A percentile compares a stretch with the other conserved stretches of the same genome.
Evolutionary conservation across 2,329 filamentous ascomycete species (phyloP).

Genomic region (Polychaeton citri): DNA sequence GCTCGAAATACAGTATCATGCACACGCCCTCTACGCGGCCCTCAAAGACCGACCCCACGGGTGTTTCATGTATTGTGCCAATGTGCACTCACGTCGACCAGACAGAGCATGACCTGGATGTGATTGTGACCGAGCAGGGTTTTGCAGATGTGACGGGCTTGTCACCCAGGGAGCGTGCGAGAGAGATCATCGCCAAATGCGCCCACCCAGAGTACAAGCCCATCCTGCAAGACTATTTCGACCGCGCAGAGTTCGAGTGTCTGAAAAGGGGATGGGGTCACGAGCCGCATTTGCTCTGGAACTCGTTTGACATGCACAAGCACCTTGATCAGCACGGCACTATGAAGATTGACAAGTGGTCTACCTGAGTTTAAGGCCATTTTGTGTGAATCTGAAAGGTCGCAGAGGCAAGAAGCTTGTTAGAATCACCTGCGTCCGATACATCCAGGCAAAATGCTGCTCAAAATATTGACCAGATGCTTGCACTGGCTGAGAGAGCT

Average conservation of each 20-base stretch:
- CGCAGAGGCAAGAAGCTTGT: too few species aligned
- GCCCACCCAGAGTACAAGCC: conserved; percentile 74
- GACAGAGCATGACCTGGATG: conserved; percentile 83
- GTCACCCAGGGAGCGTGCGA: conserved; percentile 63
- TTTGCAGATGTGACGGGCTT: conserved; percentile 76
- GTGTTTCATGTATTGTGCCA: conserved; percentile 78
- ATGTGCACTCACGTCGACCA: conserved; percentile 89
- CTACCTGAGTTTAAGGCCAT: too few species aligned
- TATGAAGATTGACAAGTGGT: conserved; percentile 69
- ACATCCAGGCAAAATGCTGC: too few species aligned
- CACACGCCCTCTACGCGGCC: conserved; percentile 75
- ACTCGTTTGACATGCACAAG: conserved; percentile 81
- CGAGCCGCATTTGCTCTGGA: conserved; percentile 77
- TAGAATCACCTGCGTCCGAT: too few species aligned
- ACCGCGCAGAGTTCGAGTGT: conserved; percentile 77
- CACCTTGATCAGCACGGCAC: conserved; percentile 70
- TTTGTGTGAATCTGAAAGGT: too few species aligned
- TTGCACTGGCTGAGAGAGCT: too few species aligned
- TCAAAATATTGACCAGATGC: too few species aligned
- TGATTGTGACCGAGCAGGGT: conserved; percentile 68
- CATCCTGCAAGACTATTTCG: conserved; percentile 70
- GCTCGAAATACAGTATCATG: conserved; percentile 79
- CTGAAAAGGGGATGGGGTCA: conserved; percentile 78
- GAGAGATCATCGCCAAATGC: conserved; percentile 78
- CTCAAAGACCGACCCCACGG: conserved; percentile 67